Evolutionary conservation across 805 yeast genomes (phyloP), one percentile per base, ranked within the genome.

Genomic region (Zygosaccharomyces rouxii): DNA sequence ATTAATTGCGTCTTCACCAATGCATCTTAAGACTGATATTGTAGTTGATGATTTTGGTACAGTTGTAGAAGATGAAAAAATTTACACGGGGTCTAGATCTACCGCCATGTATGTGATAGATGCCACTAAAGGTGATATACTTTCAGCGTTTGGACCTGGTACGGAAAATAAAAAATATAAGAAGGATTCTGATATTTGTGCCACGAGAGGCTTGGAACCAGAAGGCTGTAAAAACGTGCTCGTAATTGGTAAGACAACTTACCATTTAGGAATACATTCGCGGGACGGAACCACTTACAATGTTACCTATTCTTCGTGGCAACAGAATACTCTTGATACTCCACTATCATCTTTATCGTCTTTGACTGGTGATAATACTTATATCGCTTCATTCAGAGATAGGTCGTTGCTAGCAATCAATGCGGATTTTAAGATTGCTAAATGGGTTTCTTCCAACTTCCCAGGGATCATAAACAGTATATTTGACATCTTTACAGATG

Each of bases 251-350:
- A 83, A 79, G 63, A 82, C 90, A 0, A 80, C 81, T 0, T 86
- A 83, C 60, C 86, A 84, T 55, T 70, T 86, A 37, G 72, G 81
- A 0, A 92, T 94, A n/a, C 84, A 89, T 62, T 83, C 94, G 2
- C 80, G 77, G 56, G 76, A 79, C 51, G 80, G 80, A 51, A 70
- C 83, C 0, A 78, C 83, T 1, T 90, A 97, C 94, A 86, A 89
- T 59, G 86, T 94, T 14, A 82, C 90, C 0, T 89, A 85, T 61
- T 76, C 95, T 1, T 76, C 84, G 31, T 94, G 97, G 97, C 95
- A 94, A 7, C 95, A 96, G 39, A 92, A 92, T 64, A 82, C 87
- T 55, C 71, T 89, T 45, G 96, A 92, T 64, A 71, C 69, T 11
- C 75, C 71, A 49, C 64, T 80, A 37, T 72, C 71, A 2, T 57